Percentiles rank a stretch among this genome's conserved stretches.
These are phyloP conservation scores for Areca catechu DNA, from an alignment of 176 grass and related monocot genomes.

Conservation along the genomic window DNA sequence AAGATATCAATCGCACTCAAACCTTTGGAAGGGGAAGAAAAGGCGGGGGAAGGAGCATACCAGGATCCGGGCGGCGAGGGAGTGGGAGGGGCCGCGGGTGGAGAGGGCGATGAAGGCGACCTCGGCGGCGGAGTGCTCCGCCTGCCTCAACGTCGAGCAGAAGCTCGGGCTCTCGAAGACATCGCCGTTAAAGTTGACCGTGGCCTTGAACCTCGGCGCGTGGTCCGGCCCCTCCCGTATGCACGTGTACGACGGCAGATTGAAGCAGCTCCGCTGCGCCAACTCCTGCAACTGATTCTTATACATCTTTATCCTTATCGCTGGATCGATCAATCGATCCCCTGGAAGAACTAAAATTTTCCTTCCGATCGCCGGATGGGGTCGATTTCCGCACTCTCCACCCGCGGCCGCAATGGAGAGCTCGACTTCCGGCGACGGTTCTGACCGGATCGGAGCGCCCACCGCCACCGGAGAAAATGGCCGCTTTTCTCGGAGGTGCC, in stretches of 20 bases:
- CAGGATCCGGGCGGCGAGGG: conserved; percentile 4
- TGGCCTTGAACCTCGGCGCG: conserved; percentile 4
- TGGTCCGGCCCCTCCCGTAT: conserved; percentile 6
- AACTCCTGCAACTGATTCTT: conserved; percentile 7
- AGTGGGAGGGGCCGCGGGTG: neutral
- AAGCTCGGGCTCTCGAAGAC: conserved; percentile 10
- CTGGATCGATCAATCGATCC: too few species aligned
- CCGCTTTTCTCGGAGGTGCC: too few species aligned
- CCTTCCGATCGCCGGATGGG: too few species aligned
- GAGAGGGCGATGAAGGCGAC: conserved; percentile 5
- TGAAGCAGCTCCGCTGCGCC: conserved; percentile 4
- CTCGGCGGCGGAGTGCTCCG: conserved; percentile 5
- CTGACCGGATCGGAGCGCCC: too few species aligned
- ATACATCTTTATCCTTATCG: neutral
- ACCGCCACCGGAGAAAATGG: too few species aligned
- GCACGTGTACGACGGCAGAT: conserved; percentile 5
- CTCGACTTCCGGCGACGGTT: too few species aligned
- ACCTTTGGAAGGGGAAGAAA: too few species aligned
- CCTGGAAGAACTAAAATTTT: too few species aligned
- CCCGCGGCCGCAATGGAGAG: too few species aligned
- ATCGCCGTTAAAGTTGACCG: conserved; percentile 7
- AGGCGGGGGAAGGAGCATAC: neutral
- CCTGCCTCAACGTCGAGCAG: conserved; percentile 4
- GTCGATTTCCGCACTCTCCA: too few species aligned
- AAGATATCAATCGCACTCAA: too few species aligned